A percentile compares a stretch with the other conserved stretches of the same genome.
These are phyloP conservation scores for Zizania latifolia DNA, from an alignment of 176 grass and related monocot genomes.

Conservation along the genomic window DNA sequence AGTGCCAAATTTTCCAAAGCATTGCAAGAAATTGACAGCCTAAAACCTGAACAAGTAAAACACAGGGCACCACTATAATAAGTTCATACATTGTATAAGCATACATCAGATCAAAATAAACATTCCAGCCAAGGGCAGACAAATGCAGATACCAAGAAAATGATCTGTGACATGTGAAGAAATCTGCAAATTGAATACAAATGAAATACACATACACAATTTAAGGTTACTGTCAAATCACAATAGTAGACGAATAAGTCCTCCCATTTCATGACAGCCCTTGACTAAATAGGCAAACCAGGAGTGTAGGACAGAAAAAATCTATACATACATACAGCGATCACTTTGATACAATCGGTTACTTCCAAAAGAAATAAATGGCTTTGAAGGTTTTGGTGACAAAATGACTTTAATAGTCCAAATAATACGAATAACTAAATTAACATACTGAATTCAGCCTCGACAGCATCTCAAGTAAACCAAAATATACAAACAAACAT, in stretches of 20 bases:
- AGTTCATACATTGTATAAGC: slow-evolving; percentile 5
- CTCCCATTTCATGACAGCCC: not conserved
- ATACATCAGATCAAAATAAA: not conserved
- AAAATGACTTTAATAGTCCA: too few relatives aligned
- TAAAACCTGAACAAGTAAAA: slow-evolving; percentile 13
- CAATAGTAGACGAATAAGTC: not conserved
- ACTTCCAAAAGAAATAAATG: not conserved
- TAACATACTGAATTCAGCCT: not conserved
- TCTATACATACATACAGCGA: not conserved
- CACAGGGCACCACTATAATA: not conserved
- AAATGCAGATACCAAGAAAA: slow-evolving; percentile 7
- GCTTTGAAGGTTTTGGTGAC: not conserved
- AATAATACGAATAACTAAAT: too few relatives aligned
- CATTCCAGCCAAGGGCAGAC: too few relatives aligned
- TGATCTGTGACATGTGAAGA: not conserved
- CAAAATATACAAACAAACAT: not conserved
- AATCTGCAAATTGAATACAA: not conserved
- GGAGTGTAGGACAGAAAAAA: not conserved
- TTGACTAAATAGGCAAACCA: not conserved
- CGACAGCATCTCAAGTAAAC: not conserved
- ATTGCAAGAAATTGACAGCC: slow-evolving; percentile 5
- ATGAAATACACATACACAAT: not conserved
- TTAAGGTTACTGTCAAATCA: not conserved
- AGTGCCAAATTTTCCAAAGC: not conserved
- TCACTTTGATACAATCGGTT: not conserved